A percentile compares a stretch with the other conserved stretches of the same genome.
Conservation (phyloP, 1,284 basidiomycete genomes). For the Clitocybe nebularis region DNA sequence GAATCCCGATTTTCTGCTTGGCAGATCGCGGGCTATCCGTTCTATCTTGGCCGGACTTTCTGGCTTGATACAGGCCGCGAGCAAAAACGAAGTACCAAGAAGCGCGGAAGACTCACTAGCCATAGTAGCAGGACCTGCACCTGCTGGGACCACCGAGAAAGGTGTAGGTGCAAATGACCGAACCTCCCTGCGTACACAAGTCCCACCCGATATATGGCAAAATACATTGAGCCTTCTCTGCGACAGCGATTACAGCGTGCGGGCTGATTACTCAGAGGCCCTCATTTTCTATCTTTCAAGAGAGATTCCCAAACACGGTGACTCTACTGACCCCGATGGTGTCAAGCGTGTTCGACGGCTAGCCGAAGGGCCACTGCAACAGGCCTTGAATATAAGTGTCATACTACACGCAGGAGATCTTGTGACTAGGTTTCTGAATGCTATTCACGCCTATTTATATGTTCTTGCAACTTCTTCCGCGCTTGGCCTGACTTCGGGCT, state of each 20-base stretch:
- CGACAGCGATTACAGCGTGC: constrained; percentile 69
- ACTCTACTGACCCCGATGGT: constrained; percentile 41
- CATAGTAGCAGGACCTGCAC: constrained; percentile 10
- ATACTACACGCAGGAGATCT: constrained; percentile 59
- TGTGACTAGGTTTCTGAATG: constrained; percentile 69
- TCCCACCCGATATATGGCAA: constrained; percentile 84
- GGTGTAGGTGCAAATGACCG: constrained; percentile 25
- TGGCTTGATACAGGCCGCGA: constrained; percentile 68
- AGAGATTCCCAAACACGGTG: constrained; percentile 67
- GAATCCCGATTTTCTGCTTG: constrained; percentile 39
- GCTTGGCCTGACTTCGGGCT: constrained; percentile 43
- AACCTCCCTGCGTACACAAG: constrained; percentile 59
- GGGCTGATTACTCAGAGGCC: constrained; percentile 73
- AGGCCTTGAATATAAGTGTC: constrained; percentile 41
- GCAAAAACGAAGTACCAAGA: constrained; percentile 39
- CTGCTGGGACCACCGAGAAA: constrained; percentile 17
- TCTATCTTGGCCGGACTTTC: constrained; percentile 69
- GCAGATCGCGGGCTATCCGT: constrained; percentile 68
- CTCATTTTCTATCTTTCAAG: constrained; percentile 70
- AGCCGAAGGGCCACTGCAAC: constrained; percentile 42
- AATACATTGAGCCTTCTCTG: constrained; percentile 83
- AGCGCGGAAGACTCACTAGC: constrained; percentile 19
- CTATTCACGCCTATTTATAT: constrained; percentile 75
- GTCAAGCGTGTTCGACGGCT: constrained; percentile 39
- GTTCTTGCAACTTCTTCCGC: constrained; percentile 69